Base-by-base conservation (phyloP, 768 basidiomycete species). In the Asterophora parasitica region DNA sequence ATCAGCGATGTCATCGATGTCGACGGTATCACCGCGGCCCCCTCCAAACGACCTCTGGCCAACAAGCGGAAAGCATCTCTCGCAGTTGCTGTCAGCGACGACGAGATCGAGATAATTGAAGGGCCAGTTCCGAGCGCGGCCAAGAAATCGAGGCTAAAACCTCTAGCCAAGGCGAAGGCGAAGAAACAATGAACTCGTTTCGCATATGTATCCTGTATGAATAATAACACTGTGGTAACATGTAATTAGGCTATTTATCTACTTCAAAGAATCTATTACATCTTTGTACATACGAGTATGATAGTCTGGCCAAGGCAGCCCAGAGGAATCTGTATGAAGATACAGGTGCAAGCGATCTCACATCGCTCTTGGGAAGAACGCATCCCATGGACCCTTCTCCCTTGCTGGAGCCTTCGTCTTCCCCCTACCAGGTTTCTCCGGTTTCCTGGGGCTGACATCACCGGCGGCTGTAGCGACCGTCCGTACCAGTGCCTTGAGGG, bases 401-500 rank as follows among this genome's bases (percentile, higher is more conserved):
- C 42, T 50, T 19, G 53, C 45, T 31, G 44, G 58, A 55, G 39
- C 57, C 56, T 57, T 64, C 49, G 35, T 58, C 51, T 31, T 58
- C 59, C 51, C 53, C 23, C 40, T 32, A 23, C 3, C 23, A 48
- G 42, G 23, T 19, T 42, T 48, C 44, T 35, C 41, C 31, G 49
- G 45, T 52, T 62, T 67, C 53, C 60, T 59, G 0, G 81, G 73
- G 48, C 71, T 73, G 4, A 54, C 61, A 54, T 81, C 81, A 13
- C 78, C 81, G 27, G 67, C 56, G 7, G 74, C 73, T 11, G 61
- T 62, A 1, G 77, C 75, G n/a, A 83, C 64, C 3, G 70, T 68
- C 27, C 73, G 65, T 3, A 82, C 71, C 26, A 88, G 56, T 1
- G 69, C 65, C 61, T 87, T 88, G 41, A 88, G 61, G 5, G 72